Base-by-base conservation (phyloP, 2,329 filamentous ascomycete species). In the Sclerotinia nivalis region DNA sequence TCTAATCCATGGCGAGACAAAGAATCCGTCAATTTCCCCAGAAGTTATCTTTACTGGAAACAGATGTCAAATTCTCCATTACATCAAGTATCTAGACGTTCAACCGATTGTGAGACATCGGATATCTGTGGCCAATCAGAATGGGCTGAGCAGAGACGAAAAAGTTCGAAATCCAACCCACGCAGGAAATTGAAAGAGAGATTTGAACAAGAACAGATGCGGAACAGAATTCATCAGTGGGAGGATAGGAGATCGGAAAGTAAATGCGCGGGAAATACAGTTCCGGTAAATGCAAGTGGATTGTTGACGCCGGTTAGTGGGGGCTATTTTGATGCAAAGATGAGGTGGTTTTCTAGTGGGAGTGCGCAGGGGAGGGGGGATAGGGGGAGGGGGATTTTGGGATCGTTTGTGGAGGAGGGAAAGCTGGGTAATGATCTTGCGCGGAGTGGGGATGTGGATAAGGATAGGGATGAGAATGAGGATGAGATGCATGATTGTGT, bases 401-500 rank as follows among this genome's bases (percentile, higher is more conserved):
- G 25, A 8, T 28, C 15, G 1, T n/a, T 62, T 62, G 47, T 37
- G 18, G 45, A 69, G 13, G 37, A 62, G 13, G 28, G 49, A 28
- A 31, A 40, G 31, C 43, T 13, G 15, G 40, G 13, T 22, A 31
- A 8, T 8, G 50, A 54, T 28, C 7, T 34, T n/a, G 34, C 5
- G 15, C 15, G 9, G 6, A 37, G 31, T 15, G n/a, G 9, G 7
- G 20, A 9, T 18, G 18, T 9, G 45, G 20, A 37, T 62, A 40
- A 2, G 9, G 55, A 37, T 62, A 40, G 1, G 9, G 55, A 34
- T 18, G 28, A 25, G 22, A 4, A 25, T 20, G 55, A 43, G 20
- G 34, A 43, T 37, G 69, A 73, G n/a, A 66, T 66, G 34, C 73
- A 76, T 71, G 71, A 73, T 22, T 76, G 74, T 69, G 22, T 72